Evolutionary conservation across 352 stramenopile species (phyloP).

Genomic region (Globisporangium perplexum): DNA sequence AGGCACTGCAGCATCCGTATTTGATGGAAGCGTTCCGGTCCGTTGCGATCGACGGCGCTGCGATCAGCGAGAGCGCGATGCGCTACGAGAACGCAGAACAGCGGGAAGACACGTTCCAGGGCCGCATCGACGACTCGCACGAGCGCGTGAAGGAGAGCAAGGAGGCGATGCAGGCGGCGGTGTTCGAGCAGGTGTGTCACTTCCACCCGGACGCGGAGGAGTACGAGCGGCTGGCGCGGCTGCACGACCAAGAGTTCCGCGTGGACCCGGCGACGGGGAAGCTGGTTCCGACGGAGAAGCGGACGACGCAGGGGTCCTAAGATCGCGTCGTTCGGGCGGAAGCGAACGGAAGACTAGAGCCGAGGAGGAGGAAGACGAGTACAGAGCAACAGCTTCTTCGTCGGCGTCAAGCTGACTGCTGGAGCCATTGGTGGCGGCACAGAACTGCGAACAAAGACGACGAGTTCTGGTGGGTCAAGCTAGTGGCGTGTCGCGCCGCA

Average conservation of each 20-base stretch:
- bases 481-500: too few species aligned
- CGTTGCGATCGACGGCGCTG: slow-evolving; percentile 10
- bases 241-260: slow-evolving; percentile 57
- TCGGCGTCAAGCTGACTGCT: too few species aligned
- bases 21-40: slow-evolving; percentile 66
- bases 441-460: too few species aligned
- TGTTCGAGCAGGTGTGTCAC: slow-evolving; percentile 77
- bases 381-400: too few species aligned
- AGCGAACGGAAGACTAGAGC: too few species aligned
- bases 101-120: slow-evolving; percentile 54
- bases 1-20: too few species aligned
- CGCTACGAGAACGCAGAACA: slow-evolving; percentile 47
- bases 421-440: too few species aligned
- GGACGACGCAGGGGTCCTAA: too few species aligned
- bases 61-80: slow-evolving; percentile 12
- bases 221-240: slow-evolving; percentile 50
- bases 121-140: slow-evolving; percentile 65
- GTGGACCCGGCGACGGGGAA: slow-evolving; percentile 55
- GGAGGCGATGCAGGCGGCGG: slow-evolving; percentile 60
- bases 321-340: too few species aligned
- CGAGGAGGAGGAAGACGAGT: too few species aligned
- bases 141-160: slow-evolving; percentile 60
- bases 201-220: slow-evolving; percentile 67
- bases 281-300: slow-evolving; percentile 35
- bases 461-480: too few species aligned